Evolutionary conservation across 139 green algal genomes (phyloP), one percentile per base, ranked within the genome.

Genomic region (Pseudopediastrum boryanum): DNA sequence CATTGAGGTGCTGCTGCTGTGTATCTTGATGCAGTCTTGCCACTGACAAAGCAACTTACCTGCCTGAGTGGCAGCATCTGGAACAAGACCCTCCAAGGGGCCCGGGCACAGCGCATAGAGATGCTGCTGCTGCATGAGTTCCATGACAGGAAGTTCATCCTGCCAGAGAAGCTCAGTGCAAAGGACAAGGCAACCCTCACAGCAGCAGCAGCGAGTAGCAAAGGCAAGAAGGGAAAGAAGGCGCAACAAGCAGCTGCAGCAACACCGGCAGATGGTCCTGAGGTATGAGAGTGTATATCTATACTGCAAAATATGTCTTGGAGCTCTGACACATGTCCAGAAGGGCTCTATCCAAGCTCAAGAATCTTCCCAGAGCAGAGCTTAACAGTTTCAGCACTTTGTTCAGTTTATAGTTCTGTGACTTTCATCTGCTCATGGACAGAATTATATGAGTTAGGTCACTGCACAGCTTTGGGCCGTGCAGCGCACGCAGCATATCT

Each of bases 121-220:
- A 97, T 94, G 87, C 92, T 99, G 65, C 91, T 99, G 78, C 91
- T 98, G 74, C 96, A 99, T 80, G 97, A 99, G 89, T 99, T 99
- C 85, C 93, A 99, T 71, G 71, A 65, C 2, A 90, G 93, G 77
- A 99, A 99, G 86, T 98, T 96, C 84, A 86, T 99, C 54, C 83
- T 98, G 74, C 96, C 96, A 1, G 96, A 99, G 88, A 98, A 97
- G 88, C 85, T 88, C 27, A 75, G 10, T 7, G 31, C 62, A 33
- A 25, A 44, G 29, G 66, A 77, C 52, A 83, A 72, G 77, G 77
- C 66, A 10, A 27, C 27, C 2, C 35, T 77, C 51, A 44, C 41
- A 29, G 56, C 38, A 39, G 36, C 35, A 21, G 65, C 38, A 71
- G 76, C 23, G 9, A 44, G 59, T 19, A 61, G 70, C 52, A 74